Conservation (phyloP, 108 stramenopile genomes). For the Cyclotella cryptica region DNA sequence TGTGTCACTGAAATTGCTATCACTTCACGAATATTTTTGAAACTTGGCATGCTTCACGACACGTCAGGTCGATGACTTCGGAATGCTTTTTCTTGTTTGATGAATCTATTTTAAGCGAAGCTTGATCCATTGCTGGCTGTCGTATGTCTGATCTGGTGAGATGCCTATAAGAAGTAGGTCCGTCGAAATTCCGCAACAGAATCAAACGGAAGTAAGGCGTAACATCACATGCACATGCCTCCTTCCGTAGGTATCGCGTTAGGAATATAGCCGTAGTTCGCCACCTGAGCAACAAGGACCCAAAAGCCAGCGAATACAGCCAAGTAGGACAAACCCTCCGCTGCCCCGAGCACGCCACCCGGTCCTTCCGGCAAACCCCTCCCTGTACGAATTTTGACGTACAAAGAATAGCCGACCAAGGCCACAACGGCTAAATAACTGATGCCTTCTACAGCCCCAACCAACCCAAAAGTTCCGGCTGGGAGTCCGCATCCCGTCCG, state of each 20-base stretch:
- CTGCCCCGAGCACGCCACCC: constrained; percentile 69
- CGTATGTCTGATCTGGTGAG: too few relatives aligned
- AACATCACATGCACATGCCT: constrained; percentile 66
- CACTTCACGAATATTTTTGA: too few relatives aligned
- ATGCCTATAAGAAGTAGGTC: too few relatives aligned
- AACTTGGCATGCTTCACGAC: too few relatives aligned
- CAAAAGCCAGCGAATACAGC: constrained; percentile 66
- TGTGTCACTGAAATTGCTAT: too few relatives aligned
- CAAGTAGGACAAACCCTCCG: constrained; percentile 72
- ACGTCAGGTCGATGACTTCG: too few relatives aligned
- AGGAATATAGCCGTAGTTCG: constrained; percentile 83
- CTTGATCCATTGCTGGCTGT: too few relatives aligned
- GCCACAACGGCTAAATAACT: constrained; percentile 68
- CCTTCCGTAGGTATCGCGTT: constrained; percentile 89
- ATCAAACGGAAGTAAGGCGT: too few relatives aligned
- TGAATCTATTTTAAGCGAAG: too few relatives aligned
- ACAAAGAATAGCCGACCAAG: constrained; percentile 57
- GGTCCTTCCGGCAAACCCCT: constrained; percentile 75
- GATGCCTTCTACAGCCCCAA: constrained; percentile 73
- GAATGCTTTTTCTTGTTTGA: too few relatives aligned
- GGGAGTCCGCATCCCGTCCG: constrained; percentile 82
- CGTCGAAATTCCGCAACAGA: too few relatives aligned
- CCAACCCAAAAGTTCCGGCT: constrained; percentile 72
- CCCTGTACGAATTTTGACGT: constrained; percentile 70
- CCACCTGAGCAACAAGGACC: constrained; percentile 71